A percentile compares a stretch with the other conserved stretches of the same genome.
These are phyloP conservation scores for Nakaseomyces kungkrabaensis DNA, from an alignment of 1,139 yeast species.

Conservation along the genomic window DNA sequence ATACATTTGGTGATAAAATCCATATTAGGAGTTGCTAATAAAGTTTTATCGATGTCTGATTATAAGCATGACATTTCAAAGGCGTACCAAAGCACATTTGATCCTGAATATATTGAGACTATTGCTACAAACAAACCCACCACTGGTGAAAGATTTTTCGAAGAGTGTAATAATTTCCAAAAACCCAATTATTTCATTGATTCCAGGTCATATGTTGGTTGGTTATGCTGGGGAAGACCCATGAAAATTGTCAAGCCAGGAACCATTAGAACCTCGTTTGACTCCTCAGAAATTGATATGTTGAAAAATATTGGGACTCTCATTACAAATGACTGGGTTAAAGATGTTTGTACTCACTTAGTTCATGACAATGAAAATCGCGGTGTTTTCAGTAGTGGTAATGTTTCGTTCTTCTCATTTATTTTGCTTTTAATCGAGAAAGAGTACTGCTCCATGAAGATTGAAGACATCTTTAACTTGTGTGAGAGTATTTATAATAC, in stretches of 20 bases:
- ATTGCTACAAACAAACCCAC: slow-evolving; percentile 36
- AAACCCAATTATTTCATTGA: slow-evolving; percentile 50
- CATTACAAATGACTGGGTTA: slow-evolving; percentile 53
- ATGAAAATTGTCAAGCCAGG: slow-evolving; percentile 35
- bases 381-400: slow-evolving; percentile 51
- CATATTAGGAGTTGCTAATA: slow-evolving; percentile 45
- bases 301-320: slow-evolving; percentile 37
- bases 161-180: slow-evolving; percentile 44
- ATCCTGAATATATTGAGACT: slow-evolving; percentile 33
- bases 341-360: slow-evolving; percentile 43
- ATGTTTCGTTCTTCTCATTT: slow-evolving; percentile 44
- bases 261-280: slow-evolving; percentile 31
- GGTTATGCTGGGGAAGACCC: slow-evolving; percentile 67
- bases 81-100: slow-evolving; percentile 36
- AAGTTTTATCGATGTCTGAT: slow-evolving; percentile 43
- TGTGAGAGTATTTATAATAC: slow-evolving; percentile 42
- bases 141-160: slow-evolving; percentile 38
- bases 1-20: slow-evolving; percentile 59
- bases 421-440: slow-evolving; percentile 39
- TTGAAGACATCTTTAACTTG: slow-evolving; percentile 27
- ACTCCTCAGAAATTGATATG: slow-evolving; percentile 34
- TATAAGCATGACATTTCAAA: slow-evolving; percentile 43
- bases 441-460: slow-evolving; percentile 19
- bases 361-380: slow-evolving; percentile 57
- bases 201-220: slow-evolving; percentile 49